Percentiles rank a stretch among this genome's conserved stretches.
phyloP scores from a whole-genome alignment of 257 asterid genomes.

The Nicotiana noctiflora region DNA sequence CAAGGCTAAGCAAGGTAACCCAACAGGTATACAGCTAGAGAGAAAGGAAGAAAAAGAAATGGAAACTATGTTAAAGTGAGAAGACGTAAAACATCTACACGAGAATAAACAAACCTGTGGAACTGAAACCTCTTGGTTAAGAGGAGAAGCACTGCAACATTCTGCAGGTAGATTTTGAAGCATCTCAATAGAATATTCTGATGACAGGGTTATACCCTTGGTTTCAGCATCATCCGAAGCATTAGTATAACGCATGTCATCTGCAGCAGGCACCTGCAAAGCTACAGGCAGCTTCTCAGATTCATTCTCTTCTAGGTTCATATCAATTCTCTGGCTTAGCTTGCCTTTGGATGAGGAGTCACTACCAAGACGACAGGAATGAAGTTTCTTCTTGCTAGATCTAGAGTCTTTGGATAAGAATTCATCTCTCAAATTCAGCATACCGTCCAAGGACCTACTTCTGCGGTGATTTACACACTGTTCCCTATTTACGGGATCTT shows the following conservation, averaged over 20 bases:
- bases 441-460: conserved; percentile 41
- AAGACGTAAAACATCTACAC: background rate
- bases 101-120: conserved; percentile 42
- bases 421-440: conserved; percentile 27
- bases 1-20: background rate
- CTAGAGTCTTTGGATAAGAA: conserved; percentile 25
- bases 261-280: conserved; percentile 18
- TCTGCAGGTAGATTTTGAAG: conserved; percentile 24
- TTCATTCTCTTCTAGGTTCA: conserved; percentile 24
- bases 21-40: background rate
- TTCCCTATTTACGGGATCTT: conserved; percentile 19
- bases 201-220: conserved; percentile 27
- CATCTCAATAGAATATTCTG: conserved; percentile 25
- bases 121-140: conserved; percentile 20
- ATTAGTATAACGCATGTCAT: conserved; percentile 15
- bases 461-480: conserved; percentile 16
- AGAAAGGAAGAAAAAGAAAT: background rate
- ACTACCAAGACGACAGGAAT: conserved; percentile 25
- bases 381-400: conserved; percentile 36
- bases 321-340: conserved; percentile 27
- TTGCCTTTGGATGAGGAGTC: conserved; percentile 36
- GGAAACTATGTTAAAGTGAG: background rate
- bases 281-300: conserved; percentile 24
- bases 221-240: conserved; percentile 31
- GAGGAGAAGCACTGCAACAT: conserved; percentile 19